Base-by-base conservation (phyloP, 176 grass and related monocot species). In the Avena insularis region DNA sequence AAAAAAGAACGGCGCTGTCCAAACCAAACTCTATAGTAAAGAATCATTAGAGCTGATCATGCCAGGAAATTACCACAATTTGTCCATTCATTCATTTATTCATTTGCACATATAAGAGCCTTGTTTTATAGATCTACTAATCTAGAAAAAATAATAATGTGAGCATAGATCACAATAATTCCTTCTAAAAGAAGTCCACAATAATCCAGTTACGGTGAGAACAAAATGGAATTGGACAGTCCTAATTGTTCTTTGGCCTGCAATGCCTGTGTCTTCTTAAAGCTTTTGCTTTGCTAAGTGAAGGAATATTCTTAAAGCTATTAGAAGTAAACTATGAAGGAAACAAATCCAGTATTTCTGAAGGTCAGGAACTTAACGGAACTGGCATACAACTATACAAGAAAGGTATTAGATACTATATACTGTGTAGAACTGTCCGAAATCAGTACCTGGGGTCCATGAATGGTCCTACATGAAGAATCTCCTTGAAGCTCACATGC, bases 361-460 rank as follows among this genome's bases (percentile, higher is more conserved):
- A 12, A 79, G 38, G 77, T 25, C 35, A 61, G 4, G 35, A 57
- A 80, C 2, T 16, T 72, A 56, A 38, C 49, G 45, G 17, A 79
- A 71, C 12, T 33, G 19, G 19, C 13, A 25, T 54, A 64, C 2
- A 75, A 40, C 38, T 9, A 25, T 54, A 64, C 2, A 75, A 86
- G 53, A 36, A 86, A 12, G 20, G 47, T 75, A 4, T 67, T 58
- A 54, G 14, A 75, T 29, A 40, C 62, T 64, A 35, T 35, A 35
- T 35, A 8, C 47, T 29, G 14, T 53, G 25, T 58, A 54, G 47
- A 81, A 58, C 2, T 47, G 17, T 47, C 78, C 25, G 57, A 48
- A 64, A 9, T 48, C 83, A 47, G 47, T 98, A 98, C 96, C 96
- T 98, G 36, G 74, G 54, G 74, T 94, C 88, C 71, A 95, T 68